Base-by-base conservation (phyloP, 1,284 basidiomycete species). In the Ustilago sp. region DNA sequence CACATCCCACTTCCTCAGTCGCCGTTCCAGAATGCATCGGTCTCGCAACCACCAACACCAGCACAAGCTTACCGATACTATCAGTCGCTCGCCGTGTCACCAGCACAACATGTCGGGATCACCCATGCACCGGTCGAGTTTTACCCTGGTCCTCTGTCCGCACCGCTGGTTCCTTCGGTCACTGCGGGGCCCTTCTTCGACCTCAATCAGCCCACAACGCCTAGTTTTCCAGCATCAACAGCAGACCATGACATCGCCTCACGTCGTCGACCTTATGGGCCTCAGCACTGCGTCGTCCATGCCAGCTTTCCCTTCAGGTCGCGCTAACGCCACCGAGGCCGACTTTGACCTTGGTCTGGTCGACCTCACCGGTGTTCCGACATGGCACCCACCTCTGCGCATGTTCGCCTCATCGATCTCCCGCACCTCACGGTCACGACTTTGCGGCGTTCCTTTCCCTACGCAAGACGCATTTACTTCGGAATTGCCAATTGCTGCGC, bases 391-490 rank as follows among this genome's bases (percentile, higher is more conserved):
- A 77, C 75, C 2, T 77, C 75, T 55, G 75, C 75, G 1, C 75
- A 77, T n/a, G 75, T 77, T 38, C 70, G 75, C 34, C 75, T 70
- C 3, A 50, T 77, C 23, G 75, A 74, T 48, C 70, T 77, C 12
- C 75, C 8, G 75, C 70, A 11, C 75, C 75, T 8, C 70, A 77
- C 31, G 75, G 70, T 19, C 70, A 73, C 53, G 75, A 77, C 61
- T 77, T 73, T 60, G 75, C 75, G 70, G 67, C 61, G 56, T 77
- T 11, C 75, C 75, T 4, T 77, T 77, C 43, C 75, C 75, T 2
- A 73, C 70, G 34, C 70, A 70, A 45, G 63, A 67, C 15, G 55
- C 48, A 11, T 77, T 77, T 41, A 34, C 63, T 12, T 36, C 61
- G 12, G 75, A 77, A 36, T 50, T 69, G 47, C 70, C 70, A 1